These are phyloP conservation scores for Funneliformis geosporum DNA, from an alignment of 192 early-diverging fungal species.

Conservation along the genomic window DNA sequence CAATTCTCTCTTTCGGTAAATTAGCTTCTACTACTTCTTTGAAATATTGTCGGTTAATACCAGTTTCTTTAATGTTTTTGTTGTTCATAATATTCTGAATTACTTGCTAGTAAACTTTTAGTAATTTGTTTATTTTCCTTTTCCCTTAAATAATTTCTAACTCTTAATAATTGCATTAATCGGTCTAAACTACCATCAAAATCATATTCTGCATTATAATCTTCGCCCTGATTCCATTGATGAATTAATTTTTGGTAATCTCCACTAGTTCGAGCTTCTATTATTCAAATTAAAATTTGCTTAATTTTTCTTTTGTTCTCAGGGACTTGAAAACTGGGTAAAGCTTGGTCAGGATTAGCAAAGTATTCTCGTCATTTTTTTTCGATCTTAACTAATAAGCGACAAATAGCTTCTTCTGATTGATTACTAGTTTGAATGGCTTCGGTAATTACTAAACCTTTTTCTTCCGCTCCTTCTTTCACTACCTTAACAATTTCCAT, in stretches of 20 bases:
- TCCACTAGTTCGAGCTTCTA: too few species aligned
- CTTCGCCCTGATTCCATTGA: neutral
- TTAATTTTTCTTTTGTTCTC: too few species aligned
- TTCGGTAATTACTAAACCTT: neutral
- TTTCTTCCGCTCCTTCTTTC: neutral
- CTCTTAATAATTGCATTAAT: too few species aligned
- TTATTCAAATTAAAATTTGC: too few species aligned
- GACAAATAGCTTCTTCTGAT: neutral
- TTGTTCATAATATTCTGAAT: too few species aligned
- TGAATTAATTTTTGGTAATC: neutral
- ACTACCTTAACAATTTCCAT: neutral
- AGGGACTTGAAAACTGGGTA: too few species aligned
- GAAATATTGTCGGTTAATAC: neutral
- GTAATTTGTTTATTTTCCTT: too few species aligned
- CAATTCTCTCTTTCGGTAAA: neutral
- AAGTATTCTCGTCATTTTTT: neutral
- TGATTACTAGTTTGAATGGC: constrained; percentile 13
- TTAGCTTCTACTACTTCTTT: neutral
- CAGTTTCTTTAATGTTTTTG: neutral
- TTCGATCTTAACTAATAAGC: neutral
- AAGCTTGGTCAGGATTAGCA: neutral
- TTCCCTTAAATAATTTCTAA: too few species aligned
- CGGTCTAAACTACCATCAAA: too few species aligned
- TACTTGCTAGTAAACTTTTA: too few species aligned
- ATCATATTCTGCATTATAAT: too few species aligned